Evolutionary conservation across 306 rosid genomes (phyloP).

Genomic region (Trichosanthes cucumerina): DNA sequence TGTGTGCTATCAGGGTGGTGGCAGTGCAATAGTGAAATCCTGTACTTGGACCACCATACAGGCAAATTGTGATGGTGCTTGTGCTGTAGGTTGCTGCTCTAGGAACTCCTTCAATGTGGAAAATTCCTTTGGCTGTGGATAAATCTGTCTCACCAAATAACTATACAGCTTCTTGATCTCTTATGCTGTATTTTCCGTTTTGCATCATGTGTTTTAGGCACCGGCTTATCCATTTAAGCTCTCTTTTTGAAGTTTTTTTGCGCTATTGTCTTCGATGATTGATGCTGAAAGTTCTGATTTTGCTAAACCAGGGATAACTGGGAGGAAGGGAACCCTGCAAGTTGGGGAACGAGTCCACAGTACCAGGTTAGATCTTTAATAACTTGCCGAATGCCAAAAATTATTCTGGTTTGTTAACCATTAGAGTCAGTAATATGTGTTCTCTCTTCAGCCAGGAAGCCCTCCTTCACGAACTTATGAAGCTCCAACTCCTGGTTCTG

Average conservation of each 20-base stretch:
- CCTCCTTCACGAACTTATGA: conserved; percentile 85
- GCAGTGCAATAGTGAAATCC: background rate
- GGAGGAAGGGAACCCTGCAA: conserved; percentile 98
- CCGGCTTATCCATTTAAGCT: background rate
- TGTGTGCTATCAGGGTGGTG: background rate
- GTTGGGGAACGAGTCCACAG: conserved; percentile 94
- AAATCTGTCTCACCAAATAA: background rate
- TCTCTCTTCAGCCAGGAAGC: conserved; percentile 70
- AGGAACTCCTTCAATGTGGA: background rate
- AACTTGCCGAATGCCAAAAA: background rate
- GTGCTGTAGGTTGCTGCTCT: background rate
- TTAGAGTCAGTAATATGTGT: background rate
- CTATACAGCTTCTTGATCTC: background rate
- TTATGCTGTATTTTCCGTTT: background rate
- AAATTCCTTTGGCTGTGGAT: background rate
- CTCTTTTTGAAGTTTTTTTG: background rate
- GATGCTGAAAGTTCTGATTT: conserved; percentile 15
- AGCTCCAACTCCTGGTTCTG: conserved; percentile 99
- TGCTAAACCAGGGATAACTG: conserved; percentile 66
- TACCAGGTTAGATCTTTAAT: conserved; percentile 53
- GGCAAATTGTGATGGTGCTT: background rate
- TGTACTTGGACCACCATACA: background rate
- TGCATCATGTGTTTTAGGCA: background rate
- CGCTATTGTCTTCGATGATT: conserved; percentile 6
- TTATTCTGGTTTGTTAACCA: conserved; percentile 9